Base-by-base conservation (phyloP, 805 yeast species). In the Candida dajiaensis region DNA sequence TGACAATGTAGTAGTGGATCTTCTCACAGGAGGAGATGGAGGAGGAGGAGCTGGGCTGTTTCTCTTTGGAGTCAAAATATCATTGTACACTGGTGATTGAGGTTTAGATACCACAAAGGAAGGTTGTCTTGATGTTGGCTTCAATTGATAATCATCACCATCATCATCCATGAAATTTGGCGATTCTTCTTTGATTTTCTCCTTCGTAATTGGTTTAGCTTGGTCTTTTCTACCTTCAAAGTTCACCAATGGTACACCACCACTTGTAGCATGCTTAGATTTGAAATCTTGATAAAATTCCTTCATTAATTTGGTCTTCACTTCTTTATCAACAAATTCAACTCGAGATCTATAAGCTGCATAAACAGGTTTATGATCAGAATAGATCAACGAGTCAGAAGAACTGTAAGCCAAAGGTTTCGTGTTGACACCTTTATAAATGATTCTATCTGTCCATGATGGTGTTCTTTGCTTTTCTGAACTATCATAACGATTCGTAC, bases 301-400 rank as follows among this genome's bases (percentile, higher is more conserved):
- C 38, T 74, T 71, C 16, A 80, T 70, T 46, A 90, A 64, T 38
- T 68, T 66, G 43, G 74, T 71, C 62, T 80, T 86, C 33, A 72
- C 66, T 11, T 64, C 71, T 50, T 85, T 85, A 62, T 94, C 85
- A 28, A 90, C 73, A 46, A 86, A 76, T 45, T 78, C 75, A 18
- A 88, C 90, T 18, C 67, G 71, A 13, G 86, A 78, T 29, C 72
- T 68, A 59, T 85, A 89, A 1, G 89, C 80, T 4, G 92, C 89
- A 64, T 76, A 94, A 3, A 94, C 96, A 0, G 99, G 99, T 49
- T 88, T 82, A 63, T 94, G 99, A 61, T 94, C 99, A 46, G 97
- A 88, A 47, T 83, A 73, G 46, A 60, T 61, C 38, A 92, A 64
- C 53, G 46, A 38, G n/a, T 78, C 78, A 1, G 81, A 80, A 42